These are phyloP conservation scores for Ogataea trehaloabstinens DNA, from an alignment of 805 yeast species.

Conservation along the genomic window DNA sequence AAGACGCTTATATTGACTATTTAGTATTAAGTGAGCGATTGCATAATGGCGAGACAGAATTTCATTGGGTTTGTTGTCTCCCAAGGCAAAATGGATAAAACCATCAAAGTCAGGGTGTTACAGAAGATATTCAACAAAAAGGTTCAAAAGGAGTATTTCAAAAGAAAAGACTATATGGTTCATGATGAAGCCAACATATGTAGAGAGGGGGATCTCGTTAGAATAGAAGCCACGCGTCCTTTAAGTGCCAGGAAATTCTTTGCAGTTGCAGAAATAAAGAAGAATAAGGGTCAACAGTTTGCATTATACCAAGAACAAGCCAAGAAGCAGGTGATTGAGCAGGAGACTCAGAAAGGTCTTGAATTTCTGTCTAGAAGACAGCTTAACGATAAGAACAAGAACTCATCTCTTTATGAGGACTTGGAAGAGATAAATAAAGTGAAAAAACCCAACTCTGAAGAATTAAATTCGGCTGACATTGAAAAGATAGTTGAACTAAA, in stretches of 20 bases:
- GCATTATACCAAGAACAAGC: slow-evolving; percentile 76
- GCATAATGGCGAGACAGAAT: slow-evolving; percentile 84
- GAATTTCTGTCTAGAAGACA: slow-evolving; percentile 54
- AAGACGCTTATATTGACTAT: no score
- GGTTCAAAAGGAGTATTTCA: slow-evolving; percentile 72
- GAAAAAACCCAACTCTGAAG: slow-evolving; percentile 12
- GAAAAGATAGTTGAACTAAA: slow-evolving; percentile 37
- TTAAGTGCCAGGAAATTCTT: slow-evolving; percentile 78
- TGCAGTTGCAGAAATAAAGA: slow-evolving; percentile 89
- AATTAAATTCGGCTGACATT: slow-evolving; percentile 30
- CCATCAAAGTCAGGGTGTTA: slow-evolving; percentile 89
- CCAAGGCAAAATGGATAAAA: slow-evolving; percentile 94
- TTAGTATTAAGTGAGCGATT: no score
- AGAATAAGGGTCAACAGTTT: slow-evolving; percentile 88
- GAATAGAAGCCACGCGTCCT: slow-evolving; percentile 88
- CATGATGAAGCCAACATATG: slow-evolving; percentile 93
- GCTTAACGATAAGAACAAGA: slow-evolving; percentile 20
- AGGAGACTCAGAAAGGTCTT: slow-evolving; percentile 56
- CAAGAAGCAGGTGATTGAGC: slow-evolving; percentile 59
- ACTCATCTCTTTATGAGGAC: slow-evolving; percentile 31
- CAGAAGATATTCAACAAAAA: slow-evolving; percentile 67
- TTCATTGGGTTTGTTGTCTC: slow-evolving; percentile 91
- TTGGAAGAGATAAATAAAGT: slow-evolving; percentile 20
- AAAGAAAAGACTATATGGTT: slow-evolving; percentile 80
- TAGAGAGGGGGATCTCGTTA: slow-evolving; percentile 92